Percentiles rank a stretch among this genome's conserved stretches.
phyloP scores from a whole-genome alignment of 768 basidiomycete species.

The Suillus subalutaceus region DNA sequence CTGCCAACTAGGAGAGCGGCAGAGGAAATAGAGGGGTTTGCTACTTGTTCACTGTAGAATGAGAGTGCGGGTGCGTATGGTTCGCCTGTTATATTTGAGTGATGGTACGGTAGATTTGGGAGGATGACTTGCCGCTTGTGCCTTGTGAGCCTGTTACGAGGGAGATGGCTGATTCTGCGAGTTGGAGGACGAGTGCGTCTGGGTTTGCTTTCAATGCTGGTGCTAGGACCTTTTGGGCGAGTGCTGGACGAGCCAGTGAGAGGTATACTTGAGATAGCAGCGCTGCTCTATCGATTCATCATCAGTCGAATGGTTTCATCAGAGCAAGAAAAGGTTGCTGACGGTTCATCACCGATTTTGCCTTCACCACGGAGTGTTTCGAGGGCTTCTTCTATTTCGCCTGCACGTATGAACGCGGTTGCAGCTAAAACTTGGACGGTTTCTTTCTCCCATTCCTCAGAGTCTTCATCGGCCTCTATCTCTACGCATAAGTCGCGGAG shows the following conservation, averaged over 20 bases:
- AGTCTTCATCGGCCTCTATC: conserved; percentile 76
- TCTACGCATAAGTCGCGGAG: conserved; percentile 86
- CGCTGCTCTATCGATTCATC: conserved; percentile 60
- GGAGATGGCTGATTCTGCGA: conserved; percentile 83
- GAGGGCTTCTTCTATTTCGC: conserved; percentile 89
- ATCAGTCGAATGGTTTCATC: conserved; percentile 2
- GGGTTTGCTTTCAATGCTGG: conserved; percentile 85
- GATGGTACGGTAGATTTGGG: not conserved
- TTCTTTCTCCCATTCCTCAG: conserved; percentile 68
- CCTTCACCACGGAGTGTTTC: conserved; percentile 79
- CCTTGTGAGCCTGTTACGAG: conserved; percentile 75
- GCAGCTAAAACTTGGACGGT: conserved; percentile 80
- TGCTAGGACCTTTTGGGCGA: conserved; percentile 85
- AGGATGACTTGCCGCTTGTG: conserved; percentile 38
- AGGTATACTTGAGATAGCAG: conserved; percentile 86
- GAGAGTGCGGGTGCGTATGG: conserved; percentile 45
- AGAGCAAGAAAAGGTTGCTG: conserved; percentile 35
- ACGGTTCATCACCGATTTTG: conserved; percentile 87
- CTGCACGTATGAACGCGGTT: conserved; percentile 83
- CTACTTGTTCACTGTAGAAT: conserved; percentile 85
- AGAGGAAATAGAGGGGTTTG: conserved; percentile 76
- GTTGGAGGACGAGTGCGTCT: conserved; percentile 86
- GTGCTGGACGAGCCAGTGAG: conserved; percentile 84
- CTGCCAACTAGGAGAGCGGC: conserved; percentile 78
- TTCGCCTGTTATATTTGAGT: conserved; percentile 22